A percentile compares a stretch with the other conserved stretches of the same genome.
Evolutionary conservation across 2,329 filamentous ascomycete species (phyloP).

Genomic region (Huntiella bhutanensis): DNA sequence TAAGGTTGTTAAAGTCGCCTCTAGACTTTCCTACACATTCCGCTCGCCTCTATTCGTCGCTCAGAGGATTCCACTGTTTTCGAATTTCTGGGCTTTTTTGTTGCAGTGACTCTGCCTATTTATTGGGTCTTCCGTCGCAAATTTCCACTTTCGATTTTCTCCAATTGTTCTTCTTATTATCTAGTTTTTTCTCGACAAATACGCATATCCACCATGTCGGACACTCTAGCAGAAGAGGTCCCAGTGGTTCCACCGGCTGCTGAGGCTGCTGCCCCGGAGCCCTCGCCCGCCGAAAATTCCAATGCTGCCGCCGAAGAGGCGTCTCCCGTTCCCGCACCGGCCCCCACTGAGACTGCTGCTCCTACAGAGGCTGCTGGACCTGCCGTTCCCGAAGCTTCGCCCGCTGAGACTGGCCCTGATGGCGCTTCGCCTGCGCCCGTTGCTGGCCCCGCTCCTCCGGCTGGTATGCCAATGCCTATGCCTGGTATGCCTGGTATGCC

Average conservation of each 20-base stretch:
- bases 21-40: too few relatives aligned
- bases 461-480: neutral
- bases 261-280: neutral
- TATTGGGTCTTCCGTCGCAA: neutral
- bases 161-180: neutral
- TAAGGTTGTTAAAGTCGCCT: too few relatives aligned
- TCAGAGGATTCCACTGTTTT: neutral
- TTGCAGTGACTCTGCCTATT: neutral
- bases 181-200: neutral
- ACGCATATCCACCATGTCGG: neutral
- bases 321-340: neutral
- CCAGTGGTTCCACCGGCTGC: neutral
- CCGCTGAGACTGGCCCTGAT: neutral
- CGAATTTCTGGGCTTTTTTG: neutral
- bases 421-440: neutral
- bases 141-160: neutral
- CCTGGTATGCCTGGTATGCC: constrained; percentile 18
- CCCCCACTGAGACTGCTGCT: neutral
- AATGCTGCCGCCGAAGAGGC: neutral
- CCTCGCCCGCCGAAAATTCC: neutral
- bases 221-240: neutral
- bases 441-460: neutral
- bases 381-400: neutral
- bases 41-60: too few relatives aligned
- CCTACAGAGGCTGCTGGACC: neutral